Evolutionary conservation across 2,329 filamentous ascomycete genomes (phyloP), one percentile per base, ranked within the genome.

Genomic region (Epichloe scottii): DNA sequence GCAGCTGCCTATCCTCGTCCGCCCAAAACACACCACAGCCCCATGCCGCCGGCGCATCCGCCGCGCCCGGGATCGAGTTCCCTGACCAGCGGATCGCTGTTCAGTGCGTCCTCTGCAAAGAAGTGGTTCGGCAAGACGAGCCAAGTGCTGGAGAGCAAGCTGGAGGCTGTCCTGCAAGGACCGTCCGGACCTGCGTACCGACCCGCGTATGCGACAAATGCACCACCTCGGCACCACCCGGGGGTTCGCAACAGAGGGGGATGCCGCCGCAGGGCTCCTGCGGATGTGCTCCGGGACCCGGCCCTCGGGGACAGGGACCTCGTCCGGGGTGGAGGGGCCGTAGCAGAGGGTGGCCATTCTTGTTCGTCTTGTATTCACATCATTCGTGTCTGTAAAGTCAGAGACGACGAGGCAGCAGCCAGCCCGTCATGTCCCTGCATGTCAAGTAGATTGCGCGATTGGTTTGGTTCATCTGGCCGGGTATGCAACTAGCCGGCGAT

Each of bases 61-160:
- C 51, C 51, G 21, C 54, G 57, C 23, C 51, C 57, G 41, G 56
- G 56, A 19, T 49, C 59, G 30, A 53, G 56, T 19, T 51, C 52
- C 3, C 42, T 57, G 11, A 56, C 57, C 35, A 37, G 43, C 14
- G 42, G 50, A 2, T 62, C 60, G 34, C 55, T 67, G 14, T 65
- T 68, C 45, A 62, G 64, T 26, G 60, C 61, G 52, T 60, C 59
- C 35, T 64, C 64, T 17, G 66, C 64, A 1, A 60, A 63, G 51
- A 66, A 63, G 50, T 67, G 65, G 61, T 47, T 68, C 12, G 63
- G 61, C 48, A 68, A 64, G 58, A 68, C 66, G 26, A 62, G 62
- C 23, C 60, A 65, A 44, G 62, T 60, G 12, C 54, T 69, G 21
- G 66, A 68, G 54, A 65, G 57, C 45, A 65, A 58, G 35, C 53